phyloP scores from a whole-genome alignment of 768 basidiomycete genomes.

The Russula griseocarnosa region DNA sequence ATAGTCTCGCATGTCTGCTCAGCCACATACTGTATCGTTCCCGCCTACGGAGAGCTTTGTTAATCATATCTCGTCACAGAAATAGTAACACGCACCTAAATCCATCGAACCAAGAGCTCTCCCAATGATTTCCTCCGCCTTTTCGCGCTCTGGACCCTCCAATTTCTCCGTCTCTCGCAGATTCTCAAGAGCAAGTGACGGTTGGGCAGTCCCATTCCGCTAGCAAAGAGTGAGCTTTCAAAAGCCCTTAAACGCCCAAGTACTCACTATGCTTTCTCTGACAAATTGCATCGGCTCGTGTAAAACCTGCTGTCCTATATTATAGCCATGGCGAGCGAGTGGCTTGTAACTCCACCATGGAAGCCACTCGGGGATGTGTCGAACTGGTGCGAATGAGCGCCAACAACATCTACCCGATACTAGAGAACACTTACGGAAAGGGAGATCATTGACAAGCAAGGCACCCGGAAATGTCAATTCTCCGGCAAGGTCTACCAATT shows the following conservation, averaged over 20 bases:
- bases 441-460: conserved; percentile 21
- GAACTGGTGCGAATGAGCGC: neutral
- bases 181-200: neutral
- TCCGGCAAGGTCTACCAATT: neutral
- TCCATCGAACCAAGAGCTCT: too few species aligned
- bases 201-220: neutral
- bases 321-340: conserved; percentile 1
- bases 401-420: too few species aligned
- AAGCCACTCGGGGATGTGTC: conserved; percentile 14
- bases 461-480: conserved; percentile 1
- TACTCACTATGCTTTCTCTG: conserved; percentile 2
- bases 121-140: neutral
- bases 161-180: conserved; percentile 2
- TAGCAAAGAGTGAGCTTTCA: neutral
- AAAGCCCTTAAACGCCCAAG: neutral
- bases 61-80: too few species aligned
- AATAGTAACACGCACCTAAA: too few species aligned
- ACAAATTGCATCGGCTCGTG: conserved; percentile 8
- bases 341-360: conserved; percentile 18
- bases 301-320: neutral
- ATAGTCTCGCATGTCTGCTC: neutral
- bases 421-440: conserved; percentile 2
- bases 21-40: neutral
- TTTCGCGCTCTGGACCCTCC: neutral
- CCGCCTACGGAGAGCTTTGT: neutral